phyloP scores from a whole-genome alignment of 2,329 filamentous ascomycete species.

The Falciphora oryzae region DNA sequence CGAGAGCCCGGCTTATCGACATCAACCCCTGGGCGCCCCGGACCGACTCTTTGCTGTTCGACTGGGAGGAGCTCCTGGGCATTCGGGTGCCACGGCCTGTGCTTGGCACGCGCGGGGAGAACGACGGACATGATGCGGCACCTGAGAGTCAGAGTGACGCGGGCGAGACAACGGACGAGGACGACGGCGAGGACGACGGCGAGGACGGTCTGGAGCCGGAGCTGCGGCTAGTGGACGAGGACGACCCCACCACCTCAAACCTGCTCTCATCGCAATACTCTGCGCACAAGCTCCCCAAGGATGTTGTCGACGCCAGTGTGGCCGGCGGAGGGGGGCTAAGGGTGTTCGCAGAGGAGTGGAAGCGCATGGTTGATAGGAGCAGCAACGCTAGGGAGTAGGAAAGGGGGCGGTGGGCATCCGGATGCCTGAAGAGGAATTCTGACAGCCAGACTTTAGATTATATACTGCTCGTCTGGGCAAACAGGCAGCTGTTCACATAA shows the following conservation, averaged over 20 bases:
- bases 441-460: too few species aligned
- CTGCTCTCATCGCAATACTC: slow-evolving; percentile 85
- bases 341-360: slow-evolving; percentile 76
- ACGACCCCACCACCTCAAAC: slow-evolving; percentile 64
- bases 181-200: slow-evolving; percentile 17
- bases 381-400: slow-evolving; percentile 3
- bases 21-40: slow-evolving; percentile 91
- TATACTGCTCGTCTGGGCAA: too few species aligned
- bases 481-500: too few species aligned
- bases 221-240: slow-evolving; percentile 72
- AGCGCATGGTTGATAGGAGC: slow-evolving; percentile 39
- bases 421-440: neutral
- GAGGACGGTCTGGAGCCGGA: slow-evolving; percentile 57
- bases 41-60: slow-evolving; percentile 85
- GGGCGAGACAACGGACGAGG: slow-evolving; percentile 25
- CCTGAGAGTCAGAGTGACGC: slow-evolving; percentile 23
- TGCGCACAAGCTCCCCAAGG: slow-evolving; percentile 89
- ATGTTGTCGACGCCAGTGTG: slow-evolving; percentile 71
- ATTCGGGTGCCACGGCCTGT: slow-evolving; percentile 57
- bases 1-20: slow-evolving; percentile 79
- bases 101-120: slow-evolving; percentile 37
- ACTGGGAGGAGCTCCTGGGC: slow-evolving; percentile 79
- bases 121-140: slow-evolving; percentile 17
- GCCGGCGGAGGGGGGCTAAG: slow-evolving; percentile 69
- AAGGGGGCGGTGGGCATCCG: neutral